These are phyloP conservation scores for Salpingoeca rosetta DNA, from an alignment of 78 protist genomes.

Conservation along the genomic window DNA sequence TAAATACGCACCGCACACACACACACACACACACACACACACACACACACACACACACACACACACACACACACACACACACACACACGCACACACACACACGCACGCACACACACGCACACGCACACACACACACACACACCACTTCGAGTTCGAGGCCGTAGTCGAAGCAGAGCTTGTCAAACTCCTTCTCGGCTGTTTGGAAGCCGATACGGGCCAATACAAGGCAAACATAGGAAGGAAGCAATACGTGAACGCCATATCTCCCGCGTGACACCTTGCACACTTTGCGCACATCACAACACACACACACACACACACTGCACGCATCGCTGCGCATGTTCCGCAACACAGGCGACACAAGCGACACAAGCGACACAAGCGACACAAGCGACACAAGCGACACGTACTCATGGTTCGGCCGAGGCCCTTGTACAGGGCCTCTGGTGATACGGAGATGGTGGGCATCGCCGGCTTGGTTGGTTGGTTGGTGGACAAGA, in stretches of 20 bases:
- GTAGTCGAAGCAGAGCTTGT: constrained; percentile 85
- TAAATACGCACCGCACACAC: no score
- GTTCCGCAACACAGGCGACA: neutral
- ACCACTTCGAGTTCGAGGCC: constrained; percentile 97
- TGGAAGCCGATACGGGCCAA: neutral
- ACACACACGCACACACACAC: no score
- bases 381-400: neutral
- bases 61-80: no score
- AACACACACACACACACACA: neutral
- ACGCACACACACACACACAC: no score
- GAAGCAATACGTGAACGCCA: no score
- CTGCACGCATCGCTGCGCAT: neutral
- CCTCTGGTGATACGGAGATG: constrained; percentile 7
- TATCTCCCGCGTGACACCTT: no score
- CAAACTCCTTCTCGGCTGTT: constrained; percentile 78
- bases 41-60: no score
- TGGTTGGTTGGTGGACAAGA: neutral
- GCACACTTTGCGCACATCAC: neutral
- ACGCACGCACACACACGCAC: no score
- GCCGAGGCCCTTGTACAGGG: constrained; percentile 22
- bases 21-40: no score
- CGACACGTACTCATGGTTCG: constrained; percentile 20
- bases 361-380: neutral
- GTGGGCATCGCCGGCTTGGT: no score
- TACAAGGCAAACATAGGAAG: neutral